Evolutionary conservation across 495 filamentous ascomycete genomes (phyloP), one percentile per base, ranked within the genome.

Genomic region (Xylaria cubensis): DNA sequence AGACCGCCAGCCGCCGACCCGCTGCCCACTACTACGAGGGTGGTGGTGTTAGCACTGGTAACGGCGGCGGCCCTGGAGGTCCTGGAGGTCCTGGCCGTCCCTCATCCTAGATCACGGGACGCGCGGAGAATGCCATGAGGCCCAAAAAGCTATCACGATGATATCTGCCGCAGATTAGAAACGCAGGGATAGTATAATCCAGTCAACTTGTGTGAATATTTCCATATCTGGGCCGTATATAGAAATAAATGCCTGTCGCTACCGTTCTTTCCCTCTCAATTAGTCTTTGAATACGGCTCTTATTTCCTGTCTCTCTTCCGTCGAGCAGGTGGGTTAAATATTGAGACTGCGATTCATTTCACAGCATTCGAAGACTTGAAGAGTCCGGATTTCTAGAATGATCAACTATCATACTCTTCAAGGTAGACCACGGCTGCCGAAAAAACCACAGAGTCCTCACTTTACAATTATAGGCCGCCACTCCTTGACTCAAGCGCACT

Each of bases 1-100:
- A 84, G 69, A 82, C 82, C 3, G 76, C 73, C 17, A 82, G 82
- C 70, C 84, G 84, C 55, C 68, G 46, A 21, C 56, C 74, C 6
- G 77, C 77, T 13, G 75, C 77, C 6, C 77, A 79, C 64, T 79
- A 78, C 74, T 79, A 79, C 65, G 67, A 76, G 68, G 70, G 58
- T 15, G 77, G 77, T 19, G 77, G 77, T 62, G 75, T 79, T 15
- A 63, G 73, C 12, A 65, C 66, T 51, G 69, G 69, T 1, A 70
- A 73, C 19, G 67, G 64, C 17, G 74, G 74, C 17, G 67, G 65
- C 55, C 73, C 71, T n/a, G 75, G 73, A 6, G 59, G 51, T 17
- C 50, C 67, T 34, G 63, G 63, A n/a, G 63, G 63, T 8, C 44
- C 63, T 34, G 34, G 58, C 34, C 2, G 62, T 32, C 42, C 46